Base-by-base conservation (phyloP, 768 basidiomycete genomes). In the Boletellus emodensis region DNA sequence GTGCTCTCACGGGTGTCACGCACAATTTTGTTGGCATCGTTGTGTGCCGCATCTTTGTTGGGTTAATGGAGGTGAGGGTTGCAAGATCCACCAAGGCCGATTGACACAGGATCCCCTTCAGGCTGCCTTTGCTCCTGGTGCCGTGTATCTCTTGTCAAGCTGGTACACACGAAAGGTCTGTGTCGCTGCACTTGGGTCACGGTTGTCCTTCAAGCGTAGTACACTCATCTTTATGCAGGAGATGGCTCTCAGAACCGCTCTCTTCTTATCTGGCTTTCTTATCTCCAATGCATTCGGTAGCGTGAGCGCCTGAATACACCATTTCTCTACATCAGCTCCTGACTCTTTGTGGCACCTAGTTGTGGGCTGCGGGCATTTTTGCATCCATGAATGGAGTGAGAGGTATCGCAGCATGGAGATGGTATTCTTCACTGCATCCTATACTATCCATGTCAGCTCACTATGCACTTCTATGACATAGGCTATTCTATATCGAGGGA, bases 401-500 rank as follows among this genome's bases (percentile, higher is more conserved):
- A 20, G 85, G 85, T 1, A 82, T 85, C 43, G 65, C 81, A 28
- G 85, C 81, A 22, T 90, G 87, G 87, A 64, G 83, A 72, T 89
- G 82, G 83, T 81, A 50, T 44, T 18, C 38, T 9, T 18, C 8
- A 22, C 24, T 30, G 11, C 15, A 11, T 17, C 34, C 18, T 43
- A 18, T 41, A 50, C 30, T 39, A 20, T 34, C 48, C 20, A 12
- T 3, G n/a, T 17, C 38, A 38, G 38, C n/a, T 34, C n/a, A n/a
- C n/a, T n/a, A n/a, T n/a, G n/a, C n/a, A n/a, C n/a, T n/a, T n/a
- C n/a, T n/a, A n/a, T n/a, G 20, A 39, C 11, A 1, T 47, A 85
- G 86, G 86, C 61, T 88, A 41, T 88, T 88, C 63, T 84, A 77
- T 60, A 84, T 86, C 42, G 86, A 84, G 68, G 86, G 87, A 8